Conservation (phyloP, 371 early-diverging fungal species). For the Capniomyces stellatus region DNA sequence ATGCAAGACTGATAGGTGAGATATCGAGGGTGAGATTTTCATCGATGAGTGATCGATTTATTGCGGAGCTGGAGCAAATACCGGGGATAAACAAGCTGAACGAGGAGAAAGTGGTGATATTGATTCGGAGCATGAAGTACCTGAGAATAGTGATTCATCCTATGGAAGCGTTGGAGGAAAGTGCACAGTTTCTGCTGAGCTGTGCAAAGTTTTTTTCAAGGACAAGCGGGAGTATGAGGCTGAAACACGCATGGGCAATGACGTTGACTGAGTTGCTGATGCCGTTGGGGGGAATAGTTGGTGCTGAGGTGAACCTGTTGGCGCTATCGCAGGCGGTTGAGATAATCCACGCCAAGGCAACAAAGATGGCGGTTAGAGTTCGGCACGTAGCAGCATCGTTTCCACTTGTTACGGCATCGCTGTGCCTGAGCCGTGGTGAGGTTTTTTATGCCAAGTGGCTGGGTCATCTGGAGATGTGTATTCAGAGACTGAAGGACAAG, state of each 20-base stretch:
- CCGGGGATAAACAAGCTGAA: conserved; percentile 13
- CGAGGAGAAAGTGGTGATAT: conserved; percentile 63
- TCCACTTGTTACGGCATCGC: conserved; percentile 66
- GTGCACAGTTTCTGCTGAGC: conserved; percentile 75
- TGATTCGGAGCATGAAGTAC: conserved; percentile 77
- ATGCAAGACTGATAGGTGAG: conserved; percentile 72
- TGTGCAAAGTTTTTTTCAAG: conserved; percentile 69
- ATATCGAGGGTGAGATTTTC: conserved; percentile 77
- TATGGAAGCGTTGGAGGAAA: conserved; percentile 76
- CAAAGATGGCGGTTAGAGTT: conserved; percentile 73
- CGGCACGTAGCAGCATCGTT: conserved; percentile 57
- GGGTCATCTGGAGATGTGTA: conserved; percentile 50
- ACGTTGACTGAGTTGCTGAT: conserved; percentile 75
- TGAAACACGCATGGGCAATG: conserved; percentile 81
- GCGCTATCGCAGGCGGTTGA: conserved; percentile 85
- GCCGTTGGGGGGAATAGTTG: conserved; percentile 78
- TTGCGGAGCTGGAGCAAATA: conserved; percentile 61
- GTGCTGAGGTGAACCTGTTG: conserved; percentile 88
- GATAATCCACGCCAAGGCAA: conserved; percentile 69
- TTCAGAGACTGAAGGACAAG: conserved; percentile 69
- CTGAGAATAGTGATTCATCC: conserved; percentile 87
- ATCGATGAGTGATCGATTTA: conserved; percentile 83
- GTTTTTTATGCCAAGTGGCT: conserved; percentile 70
- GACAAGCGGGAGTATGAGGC: conserved; percentile 52
- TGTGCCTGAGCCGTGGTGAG: conserved; percentile 77